Percentiles rank a stretch among this genome's conserved stretches.
Conservation (phyloP, 2,329 filamentous ascomycete species). For the Alternaria sp. region DNA sequence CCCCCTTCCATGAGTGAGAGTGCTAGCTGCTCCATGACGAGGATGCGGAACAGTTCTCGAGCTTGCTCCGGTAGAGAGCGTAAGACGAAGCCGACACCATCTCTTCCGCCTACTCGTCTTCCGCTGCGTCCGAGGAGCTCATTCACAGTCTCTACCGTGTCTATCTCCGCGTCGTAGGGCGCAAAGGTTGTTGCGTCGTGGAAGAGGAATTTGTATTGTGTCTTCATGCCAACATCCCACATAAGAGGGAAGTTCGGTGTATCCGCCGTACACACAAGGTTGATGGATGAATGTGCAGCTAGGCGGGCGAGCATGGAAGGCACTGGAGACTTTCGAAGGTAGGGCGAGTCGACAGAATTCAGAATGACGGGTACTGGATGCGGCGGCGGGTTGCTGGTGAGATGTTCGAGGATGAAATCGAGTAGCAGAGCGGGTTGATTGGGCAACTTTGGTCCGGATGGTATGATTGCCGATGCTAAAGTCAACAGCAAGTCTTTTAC, state of each 20-base stretch:
- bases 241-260: conserved; percentile 85
- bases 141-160: conserved; percentile 89
- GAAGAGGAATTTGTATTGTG: conserved; percentile 84
- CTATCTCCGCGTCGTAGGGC: conserved; percentile 74
- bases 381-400: conserved; percentile 55
- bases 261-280: conserved; percentile 81
- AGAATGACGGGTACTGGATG: conserved; percentile 70
- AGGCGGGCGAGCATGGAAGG: conserved; percentile 80
- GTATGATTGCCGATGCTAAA: conserved; percentile 67
- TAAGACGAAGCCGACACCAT: conserved; percentile 90
- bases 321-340: conserved; percentile 72
- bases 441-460: conserved; percentile 60
- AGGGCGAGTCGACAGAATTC: conserved; percentile 83
- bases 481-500: conserved; percentile 73
- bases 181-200: conserved; percentile 94
- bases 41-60: conserved; percentile 80
- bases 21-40: conserved; percentile 83
- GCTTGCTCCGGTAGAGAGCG: conserved; percentile 92
- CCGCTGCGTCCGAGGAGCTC: conserved; percentile 82
- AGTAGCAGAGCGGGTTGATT: conserved; percentile 73
- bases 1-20: conserved; percentile 61
- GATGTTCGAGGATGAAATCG: conserved; percentile 66
- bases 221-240: conserved; percentile 87
- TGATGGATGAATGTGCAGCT: conserved; percentile 73
- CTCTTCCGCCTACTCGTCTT: conserved; percentile 81